Percentiles rank a stretch among this genome's conserved stretches.
Conservation (phyloP, 2,329 filamentous ascomycete genomes). For the Sarocladium brachiariae region DNA sequence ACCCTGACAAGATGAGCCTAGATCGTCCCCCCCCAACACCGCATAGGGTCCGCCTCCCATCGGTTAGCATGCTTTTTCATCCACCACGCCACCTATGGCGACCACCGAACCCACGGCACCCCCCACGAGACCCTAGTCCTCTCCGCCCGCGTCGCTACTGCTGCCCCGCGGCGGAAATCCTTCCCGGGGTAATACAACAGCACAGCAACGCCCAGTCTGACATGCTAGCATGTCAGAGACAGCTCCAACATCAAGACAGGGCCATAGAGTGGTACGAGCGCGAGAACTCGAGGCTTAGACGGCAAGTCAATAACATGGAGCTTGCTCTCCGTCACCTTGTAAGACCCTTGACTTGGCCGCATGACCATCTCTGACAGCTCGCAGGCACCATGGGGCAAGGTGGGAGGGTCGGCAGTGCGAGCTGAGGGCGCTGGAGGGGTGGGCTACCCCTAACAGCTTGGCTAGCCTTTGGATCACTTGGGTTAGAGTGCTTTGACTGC, state of each 20-base stretch:
- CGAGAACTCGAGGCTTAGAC: background rate
- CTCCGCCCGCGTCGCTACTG: background rate
- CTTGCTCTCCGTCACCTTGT: background rate
- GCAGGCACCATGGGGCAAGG: background rate
- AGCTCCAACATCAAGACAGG: background rate
- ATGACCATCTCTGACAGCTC: background rate
- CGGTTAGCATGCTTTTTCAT: background rate
- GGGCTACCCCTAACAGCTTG: too few species aligned
- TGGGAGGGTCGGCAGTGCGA: background rate
- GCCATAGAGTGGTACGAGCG: background rate
- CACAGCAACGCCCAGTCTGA: background rate
- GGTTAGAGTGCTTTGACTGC: too few species aligned
- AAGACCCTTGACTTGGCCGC: background rate
- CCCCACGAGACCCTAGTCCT: background rate
- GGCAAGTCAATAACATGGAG: background rate
- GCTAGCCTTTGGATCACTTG: too few species aligned
- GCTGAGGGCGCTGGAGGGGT: background rate
- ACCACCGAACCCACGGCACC: too few species aligned
- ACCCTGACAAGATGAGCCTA: background rate
- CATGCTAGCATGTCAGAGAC: background rate
- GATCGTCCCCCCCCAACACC: background rate
- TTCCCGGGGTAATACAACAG: background rate
- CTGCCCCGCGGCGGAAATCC: background rate
- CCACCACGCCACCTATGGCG: background rate
- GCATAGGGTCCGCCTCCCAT: background rate